A percentile compares a stretch with the other conserved stretches of the same genome.
These are phyloP conservation scores for Pontederia crassipes DNA, from an alignment of 176 grass and related monocot genomes.

Conservation along the genomic window DNA sequence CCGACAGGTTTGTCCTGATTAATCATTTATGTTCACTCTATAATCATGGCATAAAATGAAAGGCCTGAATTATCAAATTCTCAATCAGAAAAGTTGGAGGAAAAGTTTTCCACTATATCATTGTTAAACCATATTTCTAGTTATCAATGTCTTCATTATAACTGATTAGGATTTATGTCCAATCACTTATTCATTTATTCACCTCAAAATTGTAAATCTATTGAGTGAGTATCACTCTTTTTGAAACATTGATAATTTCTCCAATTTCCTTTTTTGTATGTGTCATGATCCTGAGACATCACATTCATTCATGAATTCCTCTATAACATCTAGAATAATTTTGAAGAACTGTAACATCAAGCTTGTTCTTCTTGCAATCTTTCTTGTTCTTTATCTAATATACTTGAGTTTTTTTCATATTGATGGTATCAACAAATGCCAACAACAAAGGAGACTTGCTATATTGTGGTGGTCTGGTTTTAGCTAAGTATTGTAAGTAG, in stretches of 20 bases:
- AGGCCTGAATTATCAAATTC: no score
- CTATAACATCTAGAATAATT: no score
- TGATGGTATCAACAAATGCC: neutral
- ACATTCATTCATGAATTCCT: no score
- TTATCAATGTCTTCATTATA: neutral
- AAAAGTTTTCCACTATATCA: no score
- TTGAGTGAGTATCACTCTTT: neutral
- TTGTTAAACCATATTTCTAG: neutral
- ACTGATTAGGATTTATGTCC: neutral
- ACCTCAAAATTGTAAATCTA: neutral
- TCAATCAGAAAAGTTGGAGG: no score
- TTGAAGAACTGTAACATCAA: neutral
- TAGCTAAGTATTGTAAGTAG: no score
- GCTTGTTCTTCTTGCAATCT: neutral
- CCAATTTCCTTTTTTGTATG: no score
- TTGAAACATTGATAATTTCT: neutral
- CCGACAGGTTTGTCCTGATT: slow-evolving; percentile 41
- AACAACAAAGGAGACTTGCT: no score
- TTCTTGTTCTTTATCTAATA: neutral
- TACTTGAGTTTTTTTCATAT: neutral
- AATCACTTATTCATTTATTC: no score
- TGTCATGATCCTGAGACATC: neutral
- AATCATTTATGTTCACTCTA: neutral
- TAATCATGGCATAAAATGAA: no score
- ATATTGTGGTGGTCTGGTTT: no score